phyloP scores from a whole-genome alignment of 2,329 filamentous ascomycete species.

The Tolypocladium paradoxum region DNA sequence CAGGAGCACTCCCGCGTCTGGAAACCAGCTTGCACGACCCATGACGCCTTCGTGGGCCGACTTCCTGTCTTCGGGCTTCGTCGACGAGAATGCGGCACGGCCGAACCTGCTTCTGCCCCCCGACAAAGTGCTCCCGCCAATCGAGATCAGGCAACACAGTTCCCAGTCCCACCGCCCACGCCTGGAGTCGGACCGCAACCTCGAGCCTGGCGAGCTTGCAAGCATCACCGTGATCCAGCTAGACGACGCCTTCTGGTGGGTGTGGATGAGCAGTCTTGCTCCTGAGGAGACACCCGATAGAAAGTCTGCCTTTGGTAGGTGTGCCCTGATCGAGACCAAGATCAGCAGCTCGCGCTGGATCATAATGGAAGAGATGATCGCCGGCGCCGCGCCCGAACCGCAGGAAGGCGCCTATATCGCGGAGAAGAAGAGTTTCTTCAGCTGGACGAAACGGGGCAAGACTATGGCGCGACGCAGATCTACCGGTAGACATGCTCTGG shows the following conservation, averaged over 20 bases:
- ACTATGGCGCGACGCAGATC: conserved; percentile 58
- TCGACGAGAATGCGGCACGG: conserved; percentile 58
- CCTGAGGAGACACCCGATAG: conserved; percentile 76
- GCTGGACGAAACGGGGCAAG: conserved; percentile 64
- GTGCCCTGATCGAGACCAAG: conserved; percentile 79
- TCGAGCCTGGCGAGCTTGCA: conserved; percentile 88
- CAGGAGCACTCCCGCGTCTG: conserved; percentile 55
- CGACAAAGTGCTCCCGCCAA: conserved; percentile 81
- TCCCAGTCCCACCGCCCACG: conserved; percentile 74
- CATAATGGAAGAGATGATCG: conserved; percentile 91
- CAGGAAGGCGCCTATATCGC: conserved; percentile 81
- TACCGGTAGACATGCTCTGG: conserved; percentile 48
- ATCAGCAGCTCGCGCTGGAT: conserved; percentile 80
- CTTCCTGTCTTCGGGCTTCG: conserved; percentile 88
- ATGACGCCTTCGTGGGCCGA: conserved; percentile 98
- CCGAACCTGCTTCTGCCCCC: conserved; percentile 73
- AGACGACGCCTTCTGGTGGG: conserved; percentile 98
- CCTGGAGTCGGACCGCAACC: conserved; percentile 53
- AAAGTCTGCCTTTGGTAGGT: conserved; percentile 89
- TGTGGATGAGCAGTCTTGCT: conserved; percentile 95
- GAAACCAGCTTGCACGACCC: conserved; percentile 62
- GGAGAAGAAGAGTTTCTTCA: conserved; percentile 91
- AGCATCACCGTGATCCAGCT: conserved; percentile 80
- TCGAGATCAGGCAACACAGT: conserved; percentile 67
- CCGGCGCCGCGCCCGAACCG: conserved; percentile 78